Conservation (phyloP, 2,329 filamentous ascomycete genomes). For the Aspergillus alliaceus region DNA sequence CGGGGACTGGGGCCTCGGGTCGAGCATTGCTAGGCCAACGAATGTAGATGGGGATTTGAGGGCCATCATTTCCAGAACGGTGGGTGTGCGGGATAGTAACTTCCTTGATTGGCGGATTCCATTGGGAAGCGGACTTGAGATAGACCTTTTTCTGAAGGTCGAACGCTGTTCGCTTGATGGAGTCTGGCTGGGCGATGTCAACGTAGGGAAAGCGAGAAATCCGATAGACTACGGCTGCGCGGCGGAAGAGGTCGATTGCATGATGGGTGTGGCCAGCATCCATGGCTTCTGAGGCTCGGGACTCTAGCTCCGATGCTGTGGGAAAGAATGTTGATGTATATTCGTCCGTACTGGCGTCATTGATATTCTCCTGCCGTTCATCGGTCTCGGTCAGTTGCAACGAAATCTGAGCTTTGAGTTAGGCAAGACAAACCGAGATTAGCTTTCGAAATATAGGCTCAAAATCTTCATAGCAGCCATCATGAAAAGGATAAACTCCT, state of each 20-base stretch:
- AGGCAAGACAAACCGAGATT: conserved; percentile 47
- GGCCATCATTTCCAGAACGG: conserved; percentile 52
- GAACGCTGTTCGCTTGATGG: conserved; percentile 63
- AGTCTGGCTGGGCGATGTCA: conserved; percentile 23
- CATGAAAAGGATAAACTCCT: conserved; percentile 73
- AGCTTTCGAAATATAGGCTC: conserved; percentile 66
- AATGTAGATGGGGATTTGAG: conserved; percentile 63
- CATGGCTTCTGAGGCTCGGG: conserved; percentile 53
- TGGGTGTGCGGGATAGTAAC: conserved; percentile 61
- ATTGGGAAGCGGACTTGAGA: conserved; percentile 55
- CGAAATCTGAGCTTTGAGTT: background rate
- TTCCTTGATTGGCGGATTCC: conserved; percentile 62
- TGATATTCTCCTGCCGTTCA: conserved; percentile 51
- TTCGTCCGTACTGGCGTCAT: conserved; percentile 64
- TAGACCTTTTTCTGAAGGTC: conserved; percentile 64
- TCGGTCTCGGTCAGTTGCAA: background rate
- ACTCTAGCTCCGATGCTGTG: conserved; percentile 58
- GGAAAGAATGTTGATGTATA: conserved; percentile 67
- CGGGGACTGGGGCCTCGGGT: conserved; percentile 47
- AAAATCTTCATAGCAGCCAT: conserved; percentile 68
- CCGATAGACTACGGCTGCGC: conserved; percentile 70
- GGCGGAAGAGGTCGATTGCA: conserved; percentile 65
- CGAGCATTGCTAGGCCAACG: conserved; percentile 55
- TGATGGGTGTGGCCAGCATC: conserved; percentile 50
- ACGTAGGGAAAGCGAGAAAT: conserved; percentile 67